A percentile compares a stretch with the other conserved stretches of the same genome.
phyloP scores from a whole-genome alignment of 1,284 basidiomycete species.

The Irpex sp. region DNA sequence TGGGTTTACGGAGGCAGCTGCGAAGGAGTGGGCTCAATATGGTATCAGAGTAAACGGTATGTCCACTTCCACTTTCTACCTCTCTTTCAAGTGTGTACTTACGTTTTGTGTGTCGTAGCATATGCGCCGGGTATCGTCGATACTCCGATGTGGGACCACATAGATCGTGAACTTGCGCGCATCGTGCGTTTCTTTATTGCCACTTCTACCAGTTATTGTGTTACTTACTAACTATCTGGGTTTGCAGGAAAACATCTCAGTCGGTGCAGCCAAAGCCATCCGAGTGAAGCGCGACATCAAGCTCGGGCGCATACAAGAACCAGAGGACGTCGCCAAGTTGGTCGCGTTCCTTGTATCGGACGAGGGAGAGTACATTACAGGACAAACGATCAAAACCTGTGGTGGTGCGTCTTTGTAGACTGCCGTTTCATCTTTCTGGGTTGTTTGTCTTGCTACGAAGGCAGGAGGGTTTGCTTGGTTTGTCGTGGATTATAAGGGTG shows the following conservation, averaged over 20 bases:
- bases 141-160: constrained; percentile 35
- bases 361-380: constrained; percentile 38
- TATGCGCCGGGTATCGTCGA: constrained; percentile 34
- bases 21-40: constrained; percentile 33
- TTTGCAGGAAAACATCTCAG: constrained; percentile 25
- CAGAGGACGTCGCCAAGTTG: constrained; percentile 39
- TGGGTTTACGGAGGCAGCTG: constrained; percentile 36
- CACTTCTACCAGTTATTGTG: too few relatives aligned
- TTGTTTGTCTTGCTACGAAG: too few relatives aligned
- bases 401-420: constrained; percentile 28
- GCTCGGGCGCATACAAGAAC: constrained; percentile 31
- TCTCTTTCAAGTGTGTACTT: not conserved
- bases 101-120: constrained; percentile 15
- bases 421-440: not conserved
- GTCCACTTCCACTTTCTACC: not conserved
- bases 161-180: constrained; percentile 29
- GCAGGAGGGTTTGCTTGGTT: too few relatives aligned
- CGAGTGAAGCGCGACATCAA: constrained; percentile 30
- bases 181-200: constrained; percentile 20
- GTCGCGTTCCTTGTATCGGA: constrained; percentile 41
- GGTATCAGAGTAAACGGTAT: constrained; percentile 31
- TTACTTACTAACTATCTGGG: not conserved
- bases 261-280: constrained; percentile 29
- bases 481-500: too few relatives aligned
- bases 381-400: constrained; percentile 34